Percentiles rank a stretch among this genome's conserved stretches.
These are phyloP conservation scores for Platismatia glauca DNA, from an alignment of 495 filamentous ascomycete genomes.

Conservation along the genomic window DNA sequence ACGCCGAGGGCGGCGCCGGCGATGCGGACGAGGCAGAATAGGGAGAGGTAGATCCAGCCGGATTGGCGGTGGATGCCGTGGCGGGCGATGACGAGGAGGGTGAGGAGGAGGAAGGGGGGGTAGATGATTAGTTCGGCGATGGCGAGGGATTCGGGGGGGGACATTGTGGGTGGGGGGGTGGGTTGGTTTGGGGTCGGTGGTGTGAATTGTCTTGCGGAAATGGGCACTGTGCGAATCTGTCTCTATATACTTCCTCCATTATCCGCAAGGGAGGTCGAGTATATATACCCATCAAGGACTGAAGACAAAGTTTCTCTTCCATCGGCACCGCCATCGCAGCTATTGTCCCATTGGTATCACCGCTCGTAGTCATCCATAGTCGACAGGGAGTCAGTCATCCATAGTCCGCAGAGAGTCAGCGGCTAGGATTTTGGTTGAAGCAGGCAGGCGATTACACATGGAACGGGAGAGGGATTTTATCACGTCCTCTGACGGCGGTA, in stretches of 20 bases:
- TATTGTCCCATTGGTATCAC: no score
- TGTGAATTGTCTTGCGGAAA: background rate
- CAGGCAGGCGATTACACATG: no score
- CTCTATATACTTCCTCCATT: background rate
- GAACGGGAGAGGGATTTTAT: no score
- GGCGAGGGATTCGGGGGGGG: constrained; percentile 10
- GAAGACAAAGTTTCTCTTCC: no score
- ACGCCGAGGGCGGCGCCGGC: constrained; percentile 14
- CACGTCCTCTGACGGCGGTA: no score
- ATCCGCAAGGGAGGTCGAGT: background rate
- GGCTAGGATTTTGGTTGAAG: no score
- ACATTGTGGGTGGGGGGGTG: constrained; percentile 1
- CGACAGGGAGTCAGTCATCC: no score
- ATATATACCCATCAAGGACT: background rate
- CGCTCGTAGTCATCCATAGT: no score
- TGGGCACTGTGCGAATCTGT: background rate
- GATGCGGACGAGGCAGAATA: constrained; percentile 17
- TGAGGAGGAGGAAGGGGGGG: constrained; percentile 8
- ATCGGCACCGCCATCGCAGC: background rate
- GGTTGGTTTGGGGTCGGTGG: background rate
- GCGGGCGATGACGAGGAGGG: constrained; percentile 15
- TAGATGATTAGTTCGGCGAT: constrained; percentile 21
- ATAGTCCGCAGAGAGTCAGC: no score
- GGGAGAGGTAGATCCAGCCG: constrained; percentile 17
- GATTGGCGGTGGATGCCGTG: constrained; percentile 15